A percentile compares a stretch with the other conserved stretches of the same genome.
Evolutionary conservation across 441 rosid genomes (phyloP).

Genomic region (Mallotus japonicus): DNA sequence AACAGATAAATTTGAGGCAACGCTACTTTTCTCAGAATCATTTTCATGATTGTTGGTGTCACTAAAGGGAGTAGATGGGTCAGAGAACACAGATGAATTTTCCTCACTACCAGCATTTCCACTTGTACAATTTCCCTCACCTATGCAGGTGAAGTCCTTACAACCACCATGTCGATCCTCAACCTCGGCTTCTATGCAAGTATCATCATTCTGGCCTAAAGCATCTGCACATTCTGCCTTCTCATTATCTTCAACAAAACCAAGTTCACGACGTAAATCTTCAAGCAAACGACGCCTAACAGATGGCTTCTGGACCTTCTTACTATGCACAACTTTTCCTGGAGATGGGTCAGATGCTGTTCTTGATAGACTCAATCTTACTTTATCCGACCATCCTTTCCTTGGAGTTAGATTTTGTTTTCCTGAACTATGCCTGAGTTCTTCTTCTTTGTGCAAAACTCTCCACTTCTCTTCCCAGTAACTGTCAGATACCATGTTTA

Average conservation of each 20-base stretch:
- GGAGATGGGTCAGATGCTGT: slow-evolving; percentile 70
- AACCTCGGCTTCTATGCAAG: slow-evolving; percentile 27
- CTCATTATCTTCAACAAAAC: slow-evolving; percentile 43
- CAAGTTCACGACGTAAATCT: slow-evolving; percentile 61
- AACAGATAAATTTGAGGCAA: slow-evolving; percentile 47
- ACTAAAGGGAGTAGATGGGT: slow-evolving; percentile 52
- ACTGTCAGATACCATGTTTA: slow-evolving; percentile 61
- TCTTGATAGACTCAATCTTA: slow-evolving; percentile 53
- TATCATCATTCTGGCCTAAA: slow-evolving; percentile 30
- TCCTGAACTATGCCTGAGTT: slow-evolving; percentile 42
- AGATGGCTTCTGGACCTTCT: slow-evolving; percentile 37
- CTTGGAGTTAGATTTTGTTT: slow-evolving; percentile 44
- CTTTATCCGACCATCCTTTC: slow-evolving; percentile 69
- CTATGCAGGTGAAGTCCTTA: slow-evolving; percentile 22
- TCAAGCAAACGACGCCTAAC: slow-evolving; percentile 61
- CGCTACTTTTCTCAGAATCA: slow-evolving; percentile 56
- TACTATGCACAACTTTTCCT: slow-evolving; percentile 30
- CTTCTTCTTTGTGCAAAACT: slow-evolving; percentile 60
- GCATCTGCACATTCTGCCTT: slow-evolving; percentile 25
- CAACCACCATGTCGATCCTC: slow-evolving; percentile 29
- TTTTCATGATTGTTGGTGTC: slow-evolving; percentile 55
- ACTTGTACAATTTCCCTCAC: slow-evolving; percentile 41
- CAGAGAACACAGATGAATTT: slow-evolving; percentile 52
- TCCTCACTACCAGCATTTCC: slow-evolving; percentile 56
- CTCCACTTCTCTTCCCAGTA: slow-evolving; percentile 99